Conservation (phyloP, 2,329 filamentous ascomycete species). For the Penicillium sp. region DNA sequence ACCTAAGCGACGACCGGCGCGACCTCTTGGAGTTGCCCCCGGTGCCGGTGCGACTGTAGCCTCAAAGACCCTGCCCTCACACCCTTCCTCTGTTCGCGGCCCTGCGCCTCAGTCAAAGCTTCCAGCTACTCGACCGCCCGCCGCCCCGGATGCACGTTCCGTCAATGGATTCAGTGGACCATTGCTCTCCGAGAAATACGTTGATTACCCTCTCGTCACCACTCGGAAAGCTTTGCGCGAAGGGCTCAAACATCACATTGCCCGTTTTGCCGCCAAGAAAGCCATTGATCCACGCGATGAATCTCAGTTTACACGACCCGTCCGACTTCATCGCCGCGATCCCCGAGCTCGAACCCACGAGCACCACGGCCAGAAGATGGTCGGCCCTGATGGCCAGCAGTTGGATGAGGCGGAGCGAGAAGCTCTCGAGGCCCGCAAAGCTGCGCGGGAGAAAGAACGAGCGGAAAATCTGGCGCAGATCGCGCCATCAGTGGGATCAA, state of each 20-base stretch:
- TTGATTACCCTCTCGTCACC: conserved; percentile 66
- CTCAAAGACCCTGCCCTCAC: conserved; percentile 21
- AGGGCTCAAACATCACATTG: conserved; percentile 77
- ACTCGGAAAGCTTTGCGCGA: conserved; percentile 76
- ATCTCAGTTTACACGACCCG: conserved; percentile 76
- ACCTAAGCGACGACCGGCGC: conserved; percentile 46
- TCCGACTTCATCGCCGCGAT: conserved; percentile 83
- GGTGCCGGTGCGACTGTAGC: conserved; percentile 19
- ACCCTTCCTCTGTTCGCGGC: conserved; percentile 14
- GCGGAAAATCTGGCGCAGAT: conserved; percentile 89
- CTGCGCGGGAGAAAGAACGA: conserved; percentile 76
- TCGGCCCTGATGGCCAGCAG: conserved; percentile 39
- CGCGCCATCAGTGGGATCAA: conserved; percentile 66
- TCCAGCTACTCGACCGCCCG: conserved; percentile 17
- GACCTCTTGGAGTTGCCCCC: conserved; percentile 17
- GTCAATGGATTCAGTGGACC: conserved; percentile 41
- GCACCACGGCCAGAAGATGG: conserved; percentile 45
- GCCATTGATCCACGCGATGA: conserved; percentile 66
- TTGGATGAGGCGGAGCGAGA: conserved; percentile 63
- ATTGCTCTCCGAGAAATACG: conserved; percentile 36
- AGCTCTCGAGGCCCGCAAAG: conserved; percentile 54
- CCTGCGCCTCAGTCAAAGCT: conserved; percentile 14
- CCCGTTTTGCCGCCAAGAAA: conserved; percentile 66
- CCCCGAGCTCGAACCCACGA: conserved; percentile 58
- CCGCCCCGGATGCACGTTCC: conserved; percentile 26